These are phyloP conservation scores for Gossypium lobatum DNA, from an alignment of 441 rosid genomes.

Conservation along the genomic window DNA sequence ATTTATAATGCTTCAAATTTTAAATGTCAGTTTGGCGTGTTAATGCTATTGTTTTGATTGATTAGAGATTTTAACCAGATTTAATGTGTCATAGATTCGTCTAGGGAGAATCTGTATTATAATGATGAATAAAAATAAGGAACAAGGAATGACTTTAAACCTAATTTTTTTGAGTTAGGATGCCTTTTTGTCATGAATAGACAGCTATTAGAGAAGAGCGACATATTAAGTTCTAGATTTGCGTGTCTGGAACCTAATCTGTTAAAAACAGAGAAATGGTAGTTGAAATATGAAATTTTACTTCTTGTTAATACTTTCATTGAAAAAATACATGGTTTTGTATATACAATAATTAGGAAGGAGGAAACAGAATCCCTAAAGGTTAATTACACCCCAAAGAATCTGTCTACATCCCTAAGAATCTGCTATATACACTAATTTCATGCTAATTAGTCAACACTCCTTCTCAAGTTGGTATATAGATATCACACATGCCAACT, in stretches of 20 bases:
- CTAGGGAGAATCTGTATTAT: conserved; percentile 4
- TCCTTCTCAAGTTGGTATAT: neutral
- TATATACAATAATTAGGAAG: too few species aligned
- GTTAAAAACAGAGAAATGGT: too few species aligned
- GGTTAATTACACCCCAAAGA: neutral
- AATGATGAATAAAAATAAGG: neutral
- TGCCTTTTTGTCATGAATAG: neutral
- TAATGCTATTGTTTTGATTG: neutral
- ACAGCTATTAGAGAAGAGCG: neutral
- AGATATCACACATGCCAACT: neutral
- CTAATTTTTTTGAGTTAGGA: neutral
- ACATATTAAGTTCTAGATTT: neutral
- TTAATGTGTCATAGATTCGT: neutral
- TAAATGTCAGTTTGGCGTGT: neutral
- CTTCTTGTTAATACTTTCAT: too few species aligned
- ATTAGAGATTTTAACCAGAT: neutral
- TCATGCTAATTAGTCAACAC: neutral
- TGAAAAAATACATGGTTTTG: too few species aligned
- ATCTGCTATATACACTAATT: neutral
- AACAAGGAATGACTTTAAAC: neutral
- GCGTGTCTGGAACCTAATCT: neutral
- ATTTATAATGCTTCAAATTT: neutral
- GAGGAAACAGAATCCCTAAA: neutral
- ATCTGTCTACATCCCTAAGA: neutral
- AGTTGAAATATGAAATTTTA: too few species aligned